A percentile compares a stretch with the other conserved stretches of the same genome.
Conservation (phyloP, 1,139 yeast genomes). For the Candida sojae region DNA sequence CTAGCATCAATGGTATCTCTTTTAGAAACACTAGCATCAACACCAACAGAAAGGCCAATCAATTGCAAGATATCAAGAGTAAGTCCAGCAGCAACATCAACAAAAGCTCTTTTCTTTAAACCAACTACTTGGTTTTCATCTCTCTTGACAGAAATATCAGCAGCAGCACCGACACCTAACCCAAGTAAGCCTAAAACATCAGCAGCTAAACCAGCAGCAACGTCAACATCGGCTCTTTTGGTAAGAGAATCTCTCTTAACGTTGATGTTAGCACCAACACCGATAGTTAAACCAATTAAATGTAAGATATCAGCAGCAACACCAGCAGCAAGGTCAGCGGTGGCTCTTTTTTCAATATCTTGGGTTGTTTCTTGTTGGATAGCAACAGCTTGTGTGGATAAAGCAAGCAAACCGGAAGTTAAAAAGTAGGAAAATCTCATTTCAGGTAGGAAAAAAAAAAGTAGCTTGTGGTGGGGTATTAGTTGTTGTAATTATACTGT, state of each 20-base stretch:
- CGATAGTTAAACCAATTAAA: not conserved
- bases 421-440: slow-evolving; percentile 4
- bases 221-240: not conserved
- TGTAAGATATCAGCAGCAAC: slow-evolving; percentile 1
- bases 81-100: slow-evolving; percentile 1
- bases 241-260: slow-evolving; percentile 1
- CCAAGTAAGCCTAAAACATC: not conserved
- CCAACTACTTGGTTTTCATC: not conserved
- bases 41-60: slow-evolving; percentile 3
- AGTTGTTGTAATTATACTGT: not conserved
- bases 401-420: slow-evolving; percentile 3
- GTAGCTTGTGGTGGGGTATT: not conserved
- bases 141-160: not conserved
- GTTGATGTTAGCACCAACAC: not conserved
- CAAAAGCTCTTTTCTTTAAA: not conserved
- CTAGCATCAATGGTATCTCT: slow-evolving; percentile 3
- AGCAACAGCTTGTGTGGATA: slow-evolving; percentile 6
- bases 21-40: not conserved
- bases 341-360: slow-evolving; percentile 4
- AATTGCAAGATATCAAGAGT: not conserved
- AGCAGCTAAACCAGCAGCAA: slow-evolving; percentile 2
- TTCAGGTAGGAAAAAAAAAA: not conserved
- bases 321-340: not conserved
- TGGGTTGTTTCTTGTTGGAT: not conserved
- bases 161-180: not conserved